Base-by-base conservation (phyloP, 176 grass and related monocot species). In the sorghum (Sorghum bicolor) region DNA sequence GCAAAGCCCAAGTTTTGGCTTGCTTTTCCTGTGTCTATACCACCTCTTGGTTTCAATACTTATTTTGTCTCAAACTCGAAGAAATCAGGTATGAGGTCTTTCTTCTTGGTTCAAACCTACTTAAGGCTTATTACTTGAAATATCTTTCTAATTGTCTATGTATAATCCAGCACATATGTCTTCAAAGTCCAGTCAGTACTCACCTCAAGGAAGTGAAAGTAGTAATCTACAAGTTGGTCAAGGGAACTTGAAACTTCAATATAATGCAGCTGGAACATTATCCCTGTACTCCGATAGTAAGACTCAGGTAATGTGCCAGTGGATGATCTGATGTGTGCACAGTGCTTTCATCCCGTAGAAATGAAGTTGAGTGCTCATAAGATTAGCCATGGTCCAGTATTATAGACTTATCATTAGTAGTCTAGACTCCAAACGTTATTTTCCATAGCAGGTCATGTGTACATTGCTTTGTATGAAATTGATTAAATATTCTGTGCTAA, bases 1-100 rank as follows among this genome's bases (percentile, higher is more conserved):
- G 66, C 50, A 81, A 86, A 86, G 15, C 91, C 95, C 45, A 94
- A 95, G 85, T 98, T 86, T 94, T 98, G 95, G 95, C 85, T 98
- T 80, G 88, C 80, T 88, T 98, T 98, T 82, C 72, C 90, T 29
- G 95, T 88, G 68, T 94, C 92, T 60, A 64, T 90, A 67, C 87
- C 88, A 47, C 81, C 95, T 70, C 90, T 98, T 88, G 92, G 95
- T 88, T 98, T 98, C 20, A 88, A 81, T 66, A 98, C 95, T 82
- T 98, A 95, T 44, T 91, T 98, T 86, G 79, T 98, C 15, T 91
- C 90, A 77, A 94, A 70, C 55, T 53, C 63, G 30, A 88, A 90
- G 63, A 86, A 84, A 84, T 88, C 89, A 95, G 95, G 95, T 98
- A 29, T 64, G 43, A 84, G 15, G 7, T 67, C 19, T 82, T 87